Percentiles rank a stretch among this genome's conserved stretches.
phyloP scores from a whole-genome alignment of 2,329 filamentous ascomycete genomes.

The Ploettnerulaceae sp. region DNA sequence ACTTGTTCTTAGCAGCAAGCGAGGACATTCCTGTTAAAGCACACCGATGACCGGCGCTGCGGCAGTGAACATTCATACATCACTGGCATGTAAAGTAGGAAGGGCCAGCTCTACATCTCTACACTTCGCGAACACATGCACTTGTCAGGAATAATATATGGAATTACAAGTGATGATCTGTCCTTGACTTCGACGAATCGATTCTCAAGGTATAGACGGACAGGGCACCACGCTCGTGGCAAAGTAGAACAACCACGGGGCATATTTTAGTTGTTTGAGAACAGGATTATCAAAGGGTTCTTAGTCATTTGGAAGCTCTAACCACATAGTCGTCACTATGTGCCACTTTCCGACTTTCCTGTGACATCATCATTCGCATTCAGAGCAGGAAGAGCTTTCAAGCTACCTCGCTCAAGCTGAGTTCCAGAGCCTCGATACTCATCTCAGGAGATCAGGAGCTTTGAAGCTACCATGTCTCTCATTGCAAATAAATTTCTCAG shows the following conservation, averaged over 20 bases:
- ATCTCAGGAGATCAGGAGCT: conserved; percentile 29
- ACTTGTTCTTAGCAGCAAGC: no score
- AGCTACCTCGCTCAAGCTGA: conserved; percentile 30
- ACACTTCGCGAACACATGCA: no score
- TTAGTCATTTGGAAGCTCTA: conserved; percentile 15
- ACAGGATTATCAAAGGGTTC: conserved; percentile 7
- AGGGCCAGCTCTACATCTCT: no score
- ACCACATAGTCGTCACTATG: conserved; percentile 7
- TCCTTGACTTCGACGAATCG: neutral
- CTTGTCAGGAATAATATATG: no score
- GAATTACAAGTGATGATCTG: no score
- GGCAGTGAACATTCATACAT: no score
- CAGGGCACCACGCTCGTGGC: no score
- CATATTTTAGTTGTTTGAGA: no score
- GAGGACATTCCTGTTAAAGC: no score
- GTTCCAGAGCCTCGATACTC: conserved; percentile 14
- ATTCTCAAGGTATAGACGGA: neutral
- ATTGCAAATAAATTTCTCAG: conserved; percentile 21
- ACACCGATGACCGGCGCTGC: no score
- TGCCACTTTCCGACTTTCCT: conserved; percentile 2
- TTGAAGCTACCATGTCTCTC: conserved; percentile 35
- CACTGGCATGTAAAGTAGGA: no score
- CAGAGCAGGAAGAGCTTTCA: conserved; percentile 34
- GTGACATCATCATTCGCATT: conserved; percentile 6
- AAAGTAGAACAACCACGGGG: no score